Percentiles rank a stretch among this genome's conserved stretches.
Conservation (phyloP, 192 early-diverging fungal genomes). For the Coemansia sp. region DNA sequence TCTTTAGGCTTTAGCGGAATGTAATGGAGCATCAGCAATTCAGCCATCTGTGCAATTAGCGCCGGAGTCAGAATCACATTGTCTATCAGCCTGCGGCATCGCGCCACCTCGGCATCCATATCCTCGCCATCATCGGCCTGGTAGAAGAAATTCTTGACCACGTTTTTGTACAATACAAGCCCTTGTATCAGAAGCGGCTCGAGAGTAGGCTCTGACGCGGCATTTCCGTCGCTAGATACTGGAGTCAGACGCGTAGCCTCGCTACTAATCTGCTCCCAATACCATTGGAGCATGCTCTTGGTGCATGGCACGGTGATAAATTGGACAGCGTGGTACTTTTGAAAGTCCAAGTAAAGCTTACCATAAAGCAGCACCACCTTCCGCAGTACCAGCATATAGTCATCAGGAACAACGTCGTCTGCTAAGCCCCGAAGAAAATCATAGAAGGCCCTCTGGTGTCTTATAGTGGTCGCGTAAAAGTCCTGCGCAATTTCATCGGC, state of each 20-base stretch:
- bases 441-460: slow-evolving; percentile 43
- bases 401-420: slow-evolving; percentile 10
- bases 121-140: slow-evolving; percentile 13
- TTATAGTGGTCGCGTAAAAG: slow-evolving; percentile 30
- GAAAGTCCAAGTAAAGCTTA: slow-evolving; percentile 74
- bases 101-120: slow-evolving; percentile 52
- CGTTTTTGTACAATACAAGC: slow-evolving; percentile 56
- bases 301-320: slow-evolving; percentile 64
- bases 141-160: slow-evolving; percentile 48
- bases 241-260: slow-evolving; percentile 27
- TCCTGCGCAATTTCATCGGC: slow-evolving; percentile 13
- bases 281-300: slow-evolving; percentile 67
- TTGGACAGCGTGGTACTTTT: slow-evolving; percentile 62
- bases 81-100: slow-evolving; percentile 60
- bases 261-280: slow-evolving; percentile 62
- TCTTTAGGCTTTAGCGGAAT: slow-evolving; percentile 69
- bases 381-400: slow-evolving; percentile 14
- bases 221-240: background rate
- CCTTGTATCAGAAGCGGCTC: slow-evolving; percentile 75
- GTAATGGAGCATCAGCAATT: slow-evolving; percentile 73
- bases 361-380: slow-evolving; percentile 70
- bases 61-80: slow-evolving; percentile 65
- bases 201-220: slow-evolving; percentile 26
- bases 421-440: slow-evolving; percentile 20
- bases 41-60: slow-evolving; percentile 64